These are phyloP conservation scores for Phytophthora nicotianae DNA, from an alignment of 352 stramenopile species.

Conservation along the genomic window DNA sequence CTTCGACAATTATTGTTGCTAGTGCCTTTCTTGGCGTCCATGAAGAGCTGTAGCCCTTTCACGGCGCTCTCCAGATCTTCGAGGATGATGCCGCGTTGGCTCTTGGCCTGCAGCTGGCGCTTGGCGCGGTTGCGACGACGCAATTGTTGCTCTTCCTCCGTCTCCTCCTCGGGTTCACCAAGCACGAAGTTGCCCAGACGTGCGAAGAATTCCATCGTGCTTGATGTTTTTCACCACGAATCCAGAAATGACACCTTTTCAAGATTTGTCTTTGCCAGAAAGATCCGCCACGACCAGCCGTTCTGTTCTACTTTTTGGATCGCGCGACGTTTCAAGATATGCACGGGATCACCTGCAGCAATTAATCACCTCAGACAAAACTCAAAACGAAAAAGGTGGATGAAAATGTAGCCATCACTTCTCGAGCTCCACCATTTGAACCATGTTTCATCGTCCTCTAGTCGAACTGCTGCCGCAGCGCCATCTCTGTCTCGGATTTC, in stretches of 20 bases:
- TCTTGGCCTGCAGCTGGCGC: slow-evolving; percentile 73
- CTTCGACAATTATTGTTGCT: slow-evolving; percentile 10
- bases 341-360: background rate
- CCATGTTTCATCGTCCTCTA: slow-evolving; percentile 24
- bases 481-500: slow-evolving; percentile 86
- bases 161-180: slow-evolving; percentile 58
- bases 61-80: slow-evolving; percentile 81
- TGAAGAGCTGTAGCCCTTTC: slow-evolving; percentile 56
- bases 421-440: slow-evolving; percentile 2
- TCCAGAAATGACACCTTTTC: slow-evolving; percentile 7
- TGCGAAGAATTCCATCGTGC: slow-evolving; percentile 66
- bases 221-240: slow-evolving; percentile 16
- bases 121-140: slow-evolving; percentile 59
- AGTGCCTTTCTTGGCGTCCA: slow-evolving; percentile 42
- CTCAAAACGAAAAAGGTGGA: background rate
- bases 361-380: background rate
- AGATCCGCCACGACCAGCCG: background rate
- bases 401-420: background rate
- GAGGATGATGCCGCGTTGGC: slow-evolving; percentile 76
- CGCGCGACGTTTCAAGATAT: slow-evolving; percentile 7
- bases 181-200: slow-evolving; percentile 53
- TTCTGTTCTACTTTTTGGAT: slow-evolving; percentile 7
- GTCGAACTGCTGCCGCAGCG: slow-evolving; percentile 77
- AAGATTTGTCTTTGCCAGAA: background rate
- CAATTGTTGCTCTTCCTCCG: slow-evolving; percentile 51